Evolutionary conservation across 1,284 basidiomycete species (phyloP).

Genomic region (Rhodotorula sp.): DNA sequence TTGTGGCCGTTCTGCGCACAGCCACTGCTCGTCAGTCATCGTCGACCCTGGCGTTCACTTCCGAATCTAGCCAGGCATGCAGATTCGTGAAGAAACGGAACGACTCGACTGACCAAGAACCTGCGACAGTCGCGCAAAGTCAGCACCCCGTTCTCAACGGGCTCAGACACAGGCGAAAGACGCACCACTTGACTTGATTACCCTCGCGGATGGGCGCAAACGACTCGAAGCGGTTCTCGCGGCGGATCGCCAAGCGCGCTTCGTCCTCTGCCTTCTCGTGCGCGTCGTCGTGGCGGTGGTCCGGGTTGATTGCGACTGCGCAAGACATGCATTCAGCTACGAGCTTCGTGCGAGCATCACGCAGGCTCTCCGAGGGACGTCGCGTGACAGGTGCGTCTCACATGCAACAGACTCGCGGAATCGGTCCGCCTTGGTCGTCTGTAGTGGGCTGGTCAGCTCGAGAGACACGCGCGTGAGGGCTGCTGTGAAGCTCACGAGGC

Average conservation of each 20-base stretch:
- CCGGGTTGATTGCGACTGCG: conserved; percentile 49
- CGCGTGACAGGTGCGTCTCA: neutral
- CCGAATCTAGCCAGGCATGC: conserved; percentile 15
- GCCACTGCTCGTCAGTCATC: no score
- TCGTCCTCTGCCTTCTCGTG: conserved; percentile 54
- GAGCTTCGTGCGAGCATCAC: no score
- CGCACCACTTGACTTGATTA: conserved; percentile 80
- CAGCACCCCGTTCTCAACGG: neutral
- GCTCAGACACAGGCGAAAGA: neutral
- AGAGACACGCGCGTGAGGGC: fast-evolving
- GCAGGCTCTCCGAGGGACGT: no score
- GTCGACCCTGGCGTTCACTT: no score
- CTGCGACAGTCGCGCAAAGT: neutral
- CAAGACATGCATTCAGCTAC: no score
- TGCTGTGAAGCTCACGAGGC: conserved; percentile 28
- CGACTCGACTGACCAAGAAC: neutral
- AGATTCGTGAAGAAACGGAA: neutral
- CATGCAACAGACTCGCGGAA: conserved; percentile 15
- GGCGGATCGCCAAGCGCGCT: conserved; percentile 11
- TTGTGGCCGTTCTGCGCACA: conserved; percentile 53
- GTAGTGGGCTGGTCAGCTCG: neutral
- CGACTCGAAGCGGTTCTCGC: conserved; percentile 74
- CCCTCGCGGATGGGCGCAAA: conserved; percentile 71
- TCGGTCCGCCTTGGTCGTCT: conserved; percentile 2
- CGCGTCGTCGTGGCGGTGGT: conserved; percentile 68